Base-by-base conservation (phyloP, 805 yeast genomes). In the Saturnispora sanitii region DNA sequence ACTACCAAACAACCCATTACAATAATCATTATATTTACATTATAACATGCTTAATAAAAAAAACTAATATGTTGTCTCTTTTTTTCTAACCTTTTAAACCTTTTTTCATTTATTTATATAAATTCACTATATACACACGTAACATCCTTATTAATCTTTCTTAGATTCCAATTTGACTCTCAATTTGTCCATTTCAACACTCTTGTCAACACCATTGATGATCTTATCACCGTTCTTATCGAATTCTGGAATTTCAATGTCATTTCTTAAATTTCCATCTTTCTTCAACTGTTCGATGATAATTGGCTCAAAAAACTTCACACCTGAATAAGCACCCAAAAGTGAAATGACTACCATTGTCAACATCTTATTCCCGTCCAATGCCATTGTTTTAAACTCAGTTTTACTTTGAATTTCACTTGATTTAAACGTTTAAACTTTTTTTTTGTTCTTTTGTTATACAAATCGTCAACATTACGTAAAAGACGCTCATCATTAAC, bases 301-400 rank as follows among this genome's bases (percentile, higher is more conserved):
- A 15, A 82, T 56, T 2, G 94, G 94, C 49, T 79, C 79, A 65
- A 84, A 82, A 60, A 82, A 82, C 53, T 70, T 74, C 42, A 75
- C 60, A 3, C 83, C 84, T 16, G 71, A 64, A 49, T 70, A 72
- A 3, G 69, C 62, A 3, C 78, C 77, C 5, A 60, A 40, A 11
- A 57, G 58, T 0, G 54, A 50, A 33, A 60, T 51, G 19, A 61
- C 50, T 4, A 52, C 34, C 12, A 58, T 42, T 0, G 60, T 46
- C 16, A 57, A 36, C 5, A 51, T 35, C 35, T 51, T 54, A 26
- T 55, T 43, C 6, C 43, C 38, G 20, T 33, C 41, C 19, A 41
- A 22, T 13, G 41, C 45, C 48, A 45, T 45, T 2, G 15, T 23
- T 9, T 13, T 27, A 15, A n/a, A n/a, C n/a, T n/a, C n/a, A n/a